Base-by-base conservation (phyloP, 371 early-diverging fungal genomes). In the Basidiobolus meristosporus region DNA sequence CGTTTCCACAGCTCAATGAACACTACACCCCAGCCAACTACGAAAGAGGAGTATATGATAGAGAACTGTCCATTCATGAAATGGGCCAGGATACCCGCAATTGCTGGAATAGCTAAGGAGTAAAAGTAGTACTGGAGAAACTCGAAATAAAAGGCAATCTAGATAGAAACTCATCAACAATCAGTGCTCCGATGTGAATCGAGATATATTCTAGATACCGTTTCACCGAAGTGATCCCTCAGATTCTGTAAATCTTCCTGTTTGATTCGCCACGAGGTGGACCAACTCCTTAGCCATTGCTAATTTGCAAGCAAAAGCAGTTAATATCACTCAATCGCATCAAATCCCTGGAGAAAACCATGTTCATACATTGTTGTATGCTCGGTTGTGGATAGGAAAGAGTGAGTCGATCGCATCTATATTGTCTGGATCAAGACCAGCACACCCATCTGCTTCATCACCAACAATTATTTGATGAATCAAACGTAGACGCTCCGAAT, bases 111-210 rank as follows among this genome's bases (percentile, higher is more conserved):
- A 23, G 64, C 54, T 5, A 90, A 62, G 68, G 75, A 81, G 11
- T 74, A 35, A 36, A 79, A 64, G 56, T 89, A 90, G 48, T 66
- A 77, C 57, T 88, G 86, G 3, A 89, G 57, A 51, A 86, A 90
- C 11, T 83, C 88, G 65, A 90, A 90, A 54, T 90, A 89, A 54
- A 70, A 77, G 10, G 86, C 84, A 36, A 85, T 62, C 59, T 60
- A 45, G 17, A 47, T 10, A 7, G 22, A 1, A 4, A 0, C 32
- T 1, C 20, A 23, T 33, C 10, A 39, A 16, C 9, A 39, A 31
- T 10, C 19, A 10, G 7, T 2, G 22, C 17, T 31, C n/a, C 14
- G 2, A 12, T 31, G 1, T 16, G 21, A 1, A 20, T n/a, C 9
- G 16, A 43, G 6, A 18, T 15, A 38, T 36, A 7, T 37, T 19